Conservation (phyloP, 768 basidiomycete genomes). For the Leccinum uliginosum region DNA sequence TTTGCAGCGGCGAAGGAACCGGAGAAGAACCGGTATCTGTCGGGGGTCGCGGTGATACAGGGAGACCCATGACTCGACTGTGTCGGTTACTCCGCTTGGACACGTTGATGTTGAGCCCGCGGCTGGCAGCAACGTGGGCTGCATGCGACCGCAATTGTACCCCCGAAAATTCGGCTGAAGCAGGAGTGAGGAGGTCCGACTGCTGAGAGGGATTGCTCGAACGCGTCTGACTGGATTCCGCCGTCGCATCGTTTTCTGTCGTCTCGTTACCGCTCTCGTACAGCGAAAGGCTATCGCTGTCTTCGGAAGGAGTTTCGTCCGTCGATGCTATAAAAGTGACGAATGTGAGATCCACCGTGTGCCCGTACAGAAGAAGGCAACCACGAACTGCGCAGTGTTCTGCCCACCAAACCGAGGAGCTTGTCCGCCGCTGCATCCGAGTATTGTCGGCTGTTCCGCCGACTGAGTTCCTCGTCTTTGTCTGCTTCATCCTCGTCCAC, state of each 20-base stretch:
- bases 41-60: conserved; percentile 37
- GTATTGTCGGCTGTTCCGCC: conserved; percentile 82
- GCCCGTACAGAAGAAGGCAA: neutral
- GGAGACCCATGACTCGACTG: conserved; percentile 62
- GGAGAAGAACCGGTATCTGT: conserved; percentile 12
- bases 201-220: conserved; percentile 36
- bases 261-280: conserved; percentile 77
- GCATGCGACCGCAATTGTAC: conserved; percentile 45
- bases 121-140: conserved; percentile 56
- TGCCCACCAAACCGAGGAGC: conserved; percentile 72
- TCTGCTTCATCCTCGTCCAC: conserved; percentile 21
- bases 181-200: conserved; percentile 15
- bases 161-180: conserved; percentile 26
- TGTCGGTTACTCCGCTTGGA: conserved; percentile 58
- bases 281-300: conserved; percentile 62
- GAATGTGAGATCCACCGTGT: neutral
- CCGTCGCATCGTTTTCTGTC: conserved; percentile 52
- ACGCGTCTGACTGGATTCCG: conserved; percentile 40
- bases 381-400: conserved; percentile 58
- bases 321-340: conserved; percentile 32
- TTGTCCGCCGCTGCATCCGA: conserved; percentile 79
- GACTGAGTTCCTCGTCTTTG: conserved; percentile 40
- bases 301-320: conserved; percentile 64
- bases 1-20: conserved; percentile 18
- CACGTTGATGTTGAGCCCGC: conserved; percentile 66